phyloP scores from a whole-genome alignment of 306 rosid genomes.

The Geum urbanum region DNA sequence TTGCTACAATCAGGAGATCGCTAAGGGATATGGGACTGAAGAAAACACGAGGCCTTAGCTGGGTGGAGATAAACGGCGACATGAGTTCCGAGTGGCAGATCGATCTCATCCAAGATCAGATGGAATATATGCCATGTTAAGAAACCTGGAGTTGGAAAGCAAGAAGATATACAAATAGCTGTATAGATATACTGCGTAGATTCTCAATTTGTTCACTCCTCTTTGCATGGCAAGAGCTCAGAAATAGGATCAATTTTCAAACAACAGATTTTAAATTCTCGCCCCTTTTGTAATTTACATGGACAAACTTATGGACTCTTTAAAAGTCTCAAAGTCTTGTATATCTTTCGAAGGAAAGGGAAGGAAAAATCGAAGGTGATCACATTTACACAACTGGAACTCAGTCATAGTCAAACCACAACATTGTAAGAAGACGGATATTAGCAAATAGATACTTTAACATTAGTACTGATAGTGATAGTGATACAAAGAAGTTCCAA shows the following conservation, averaged over 20 bases:
- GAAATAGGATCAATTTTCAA: not conserved
- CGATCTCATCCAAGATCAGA: slow-evolving; percentile 52
- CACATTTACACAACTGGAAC: not conserved
- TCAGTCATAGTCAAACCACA: not conserved
- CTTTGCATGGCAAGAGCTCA: not conserved
- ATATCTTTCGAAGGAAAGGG: not conserved
- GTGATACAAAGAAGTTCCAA: not conserved
- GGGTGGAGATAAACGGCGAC: slow-evolving; percentile 65
- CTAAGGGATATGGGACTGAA: slow-evolving; percentile 61
- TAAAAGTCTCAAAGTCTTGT: too few species aligned
- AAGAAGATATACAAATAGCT: slow-evolving; percentile 26
- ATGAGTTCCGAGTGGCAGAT: slow-evolving; percentile 74
- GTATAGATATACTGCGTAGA: slow-evolving; percentile 8
- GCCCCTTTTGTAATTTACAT: not conserved
- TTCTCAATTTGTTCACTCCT: not conserved
- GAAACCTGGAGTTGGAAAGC: slow-evolving; percentile 52
- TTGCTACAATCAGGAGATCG: slow-evolving; percentile 63
- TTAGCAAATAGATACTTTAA: not conserved
- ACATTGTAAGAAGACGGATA: not conserved
- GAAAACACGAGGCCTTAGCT: slow-evolving; percentile 69
- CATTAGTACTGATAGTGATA: not conserved
- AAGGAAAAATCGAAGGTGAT: not conserved
- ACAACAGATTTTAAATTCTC: not conserved
- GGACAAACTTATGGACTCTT: too few species aligned
- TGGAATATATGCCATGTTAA: slow-evolving; percentile 45